Conservation (phyloP, 2,329 filamentous ascomycete species). For the Alternaria viburni region DNA sequence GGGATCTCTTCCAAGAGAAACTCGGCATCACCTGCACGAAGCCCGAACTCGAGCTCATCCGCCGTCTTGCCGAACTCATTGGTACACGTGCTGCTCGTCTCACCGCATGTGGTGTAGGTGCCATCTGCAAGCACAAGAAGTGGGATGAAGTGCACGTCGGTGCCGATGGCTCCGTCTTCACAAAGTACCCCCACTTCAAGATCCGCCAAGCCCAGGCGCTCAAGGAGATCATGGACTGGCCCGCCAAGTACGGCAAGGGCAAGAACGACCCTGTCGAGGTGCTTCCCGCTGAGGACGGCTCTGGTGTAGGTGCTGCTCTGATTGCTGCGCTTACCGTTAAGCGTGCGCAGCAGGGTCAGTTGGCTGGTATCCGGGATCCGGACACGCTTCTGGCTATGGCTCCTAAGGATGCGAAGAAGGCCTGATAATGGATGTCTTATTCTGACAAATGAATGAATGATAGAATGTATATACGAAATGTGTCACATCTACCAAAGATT, state of each 20-base stretch:
- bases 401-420: constrained; percentile 12
- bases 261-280: constrained; percentile 77
- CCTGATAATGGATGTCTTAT: neutral
- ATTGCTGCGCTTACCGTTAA: constrained; percentile 79
- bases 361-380: constrained; percentile 63
- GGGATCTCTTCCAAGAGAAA: constrained; percentile 78
- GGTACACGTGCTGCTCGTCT: constrained; percentile 92
- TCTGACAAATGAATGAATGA: neutral
- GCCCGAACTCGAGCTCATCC: constrained; percentile 86
- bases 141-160: constrained; percentile 90
- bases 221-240: constrained; percentile 95
- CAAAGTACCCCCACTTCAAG: constrained; percentile 99
- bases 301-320: constrained; percentile 93
- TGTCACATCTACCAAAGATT: neutral
- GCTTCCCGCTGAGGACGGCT: constrained; percentile 90
- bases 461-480: constrained; percentile 2
- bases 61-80: constrained; percentile 89
- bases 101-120: constrained; percentile 91
- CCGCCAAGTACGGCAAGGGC: constrained; percentile 73
- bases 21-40: constrained; percentile 73
- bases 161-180: constrained; percentile 96
- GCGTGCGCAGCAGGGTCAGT: constrained; percentile 65
- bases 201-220: constrained; percentile 85
- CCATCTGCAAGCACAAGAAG: constrained; percentile 95
- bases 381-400: constrained; percentile 51